Evolutionary conservation across 2,329 filamentous ascomycete species (phyloP).

Genomic region (Colletotrichum tofieldiae): DNA sequence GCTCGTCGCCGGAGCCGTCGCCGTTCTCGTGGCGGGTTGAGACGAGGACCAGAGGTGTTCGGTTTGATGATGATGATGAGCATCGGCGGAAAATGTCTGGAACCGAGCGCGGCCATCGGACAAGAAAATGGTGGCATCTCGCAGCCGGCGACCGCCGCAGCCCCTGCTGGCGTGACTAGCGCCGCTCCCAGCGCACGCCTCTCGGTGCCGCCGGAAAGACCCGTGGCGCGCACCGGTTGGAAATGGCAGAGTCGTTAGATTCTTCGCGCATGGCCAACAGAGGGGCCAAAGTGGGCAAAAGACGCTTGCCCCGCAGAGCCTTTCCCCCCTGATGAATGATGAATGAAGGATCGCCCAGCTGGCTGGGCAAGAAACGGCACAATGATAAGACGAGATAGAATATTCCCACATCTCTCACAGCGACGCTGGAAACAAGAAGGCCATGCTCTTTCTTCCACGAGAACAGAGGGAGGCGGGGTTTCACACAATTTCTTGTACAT

Average conservation of each 20-base stretch:
- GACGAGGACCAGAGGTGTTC: no score
- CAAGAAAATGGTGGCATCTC: neutral
- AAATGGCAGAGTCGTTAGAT: neutral
- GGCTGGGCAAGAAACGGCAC: slow-evolving; percentile 18
- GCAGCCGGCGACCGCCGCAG: neutral
- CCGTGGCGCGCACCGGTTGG: neutral
- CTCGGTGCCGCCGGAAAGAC: slow-evolving; percentile 9
- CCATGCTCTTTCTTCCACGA: neutral
- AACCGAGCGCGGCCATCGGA: neutral
- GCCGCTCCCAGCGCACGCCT: neutral
- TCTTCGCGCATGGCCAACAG: neutral
- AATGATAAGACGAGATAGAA: neutral
- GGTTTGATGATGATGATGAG: neutral
- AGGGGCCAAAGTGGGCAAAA: slow-evolving; percentile 2
- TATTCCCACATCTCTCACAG: slow-evolving; percentile 9
- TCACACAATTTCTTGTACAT: slow-evolving; percentile 38
- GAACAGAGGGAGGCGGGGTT: neutral
- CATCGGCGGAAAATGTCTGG: no score
- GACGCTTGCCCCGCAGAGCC: neutral
- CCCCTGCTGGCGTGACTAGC: neutral
- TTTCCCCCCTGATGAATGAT: slow-evolving; percentile 5
- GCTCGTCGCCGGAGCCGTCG: neutral
- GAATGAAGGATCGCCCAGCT: slow-evolving; percentile 14
- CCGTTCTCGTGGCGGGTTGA: slow-evolving; percentile 19
- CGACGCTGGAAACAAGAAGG: neutral